Base-by-base conservation (phyloP, 1,284 basidiomycete species). In the Leccinum angustisporum region DNA sequence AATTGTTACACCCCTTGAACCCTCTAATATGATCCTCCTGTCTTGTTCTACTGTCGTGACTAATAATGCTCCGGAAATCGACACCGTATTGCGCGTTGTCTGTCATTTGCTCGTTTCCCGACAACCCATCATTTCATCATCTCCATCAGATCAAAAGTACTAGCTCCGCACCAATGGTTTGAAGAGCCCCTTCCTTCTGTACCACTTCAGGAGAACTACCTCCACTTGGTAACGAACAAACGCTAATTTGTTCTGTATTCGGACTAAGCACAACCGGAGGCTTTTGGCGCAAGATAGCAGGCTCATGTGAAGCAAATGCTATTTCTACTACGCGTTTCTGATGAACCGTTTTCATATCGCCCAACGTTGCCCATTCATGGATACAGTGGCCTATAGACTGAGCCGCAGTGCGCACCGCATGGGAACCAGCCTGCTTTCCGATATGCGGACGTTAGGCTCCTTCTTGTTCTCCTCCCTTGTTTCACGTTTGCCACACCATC, bases 261-360 rank as follows among this genome's bases (percentile, higher is more conserved):
- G 56, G 68, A 30, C 60, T 25, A 18, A 36, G 53, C 38, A 57
- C 51, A 18, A 61, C 52, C 71, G 70, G 69, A 21, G 7, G 59
- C 58, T 60, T 73, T 70, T 70, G 61, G 67, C 66, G 25, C 58
- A 61, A 38, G 31, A 54, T 38, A 55, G 54, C 43, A 48, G 13
- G 21, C 57, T 65, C 71, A 73, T 73, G 66, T 73, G 71, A 70
- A 69, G 61, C 40, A 5, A 36, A 18, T 43, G n/a, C 52, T 64
- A 68, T 69, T 57, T 67, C 60, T 70, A 70, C 51, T 3, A 48
- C 8, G 46, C 31, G 18, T 57, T 54, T 62, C 63, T 70, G 63
- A 64, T 68, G 8, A 64, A 52, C 66, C 69, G 36, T 63, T 56
- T 61, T 67, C 68, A 72, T 73, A 70, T 69, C 67, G 68, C 71